Evolutionary conservation across 1,284 basidiomycete species (phyloP), one percentile per base, ranked within the genome.

Genomic region (Psilocybe mexicana): DNA sequence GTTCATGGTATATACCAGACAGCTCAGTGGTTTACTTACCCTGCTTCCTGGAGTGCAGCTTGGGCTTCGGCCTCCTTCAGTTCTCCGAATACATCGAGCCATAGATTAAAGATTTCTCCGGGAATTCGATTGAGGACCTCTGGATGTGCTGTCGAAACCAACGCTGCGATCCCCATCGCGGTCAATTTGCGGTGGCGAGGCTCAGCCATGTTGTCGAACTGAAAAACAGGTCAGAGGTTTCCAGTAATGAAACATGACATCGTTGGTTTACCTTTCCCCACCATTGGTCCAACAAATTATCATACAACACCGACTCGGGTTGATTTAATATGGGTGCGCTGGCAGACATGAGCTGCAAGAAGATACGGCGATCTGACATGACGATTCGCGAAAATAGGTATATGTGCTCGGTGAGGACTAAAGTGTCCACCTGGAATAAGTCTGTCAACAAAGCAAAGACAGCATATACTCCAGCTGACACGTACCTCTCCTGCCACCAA

Each of bases 11-110:
- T 18, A 18, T 26, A 12, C 24, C 14, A 23, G 30, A 40, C 18
- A 1, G 12, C 23, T n/a, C 30, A 44, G 43, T 40, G 12, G 12
- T 33, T 12, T 7, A 50, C 60, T 45, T 46, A 64, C 63, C 52
- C 28, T 52, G 65, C 63, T 35, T 76, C 76, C 57, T 74, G 71
- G 23, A 68, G 67, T 26, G 76, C 68, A 42, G 76, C 73, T 5
- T 76, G 72, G 24, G 70, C 71, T 55, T 81, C 74, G 0, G 85
- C 85, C 70, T 94, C 92, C 67, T 86, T 90, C 55, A 94, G 79
- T 70, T 96, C 94, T 10, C 88, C 90, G 44, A 96, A 88, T 3
- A 95, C 93, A 66, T 96, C 94, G 48, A 93, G 76, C 91, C 93
- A 96, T 43, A 96, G 77, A 69, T 94, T 94, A 74, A 93, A 92